phyloP scores from a whole-genome alignment of 2,329 filamentous ascomycete genomes.

The Clonostachys byssicola region DNA sequence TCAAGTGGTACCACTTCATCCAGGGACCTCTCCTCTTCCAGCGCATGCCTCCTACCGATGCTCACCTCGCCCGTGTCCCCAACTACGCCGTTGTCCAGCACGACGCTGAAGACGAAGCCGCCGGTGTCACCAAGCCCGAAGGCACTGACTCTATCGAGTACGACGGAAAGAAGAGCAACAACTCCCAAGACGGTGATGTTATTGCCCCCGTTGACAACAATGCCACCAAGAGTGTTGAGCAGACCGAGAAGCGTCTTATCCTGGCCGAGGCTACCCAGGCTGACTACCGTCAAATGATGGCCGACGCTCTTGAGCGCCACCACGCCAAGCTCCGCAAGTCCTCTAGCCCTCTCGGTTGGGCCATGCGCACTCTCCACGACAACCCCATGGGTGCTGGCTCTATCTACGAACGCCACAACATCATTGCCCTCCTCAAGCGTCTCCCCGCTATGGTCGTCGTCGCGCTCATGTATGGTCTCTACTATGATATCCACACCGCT shows the following conservation, averaged over 20 bases:
- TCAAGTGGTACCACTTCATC: slow-evolving; percentile 61
- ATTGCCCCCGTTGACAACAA: slow-evolving; percentile 24
- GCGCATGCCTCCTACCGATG: slow-evolving; percentile 49
- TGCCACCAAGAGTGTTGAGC: slow-evolving; percentile 16
- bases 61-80: slow-evolving; percentile 50
- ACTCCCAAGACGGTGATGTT: slow-evolving; percentile 38
- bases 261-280: slow-evolving; percentile 41
- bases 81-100: slow-evolving; percentile 77
- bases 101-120: slow-evolving; percentile 39
- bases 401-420: slow-evolving; percentile 71
- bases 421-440: slow-evolving; percentile 58
- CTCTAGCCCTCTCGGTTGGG: slow-evolving; percentile 73
- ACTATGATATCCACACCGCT: slow-evolving; percentile 80
- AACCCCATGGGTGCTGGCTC: slow-evolving; percentile 70
- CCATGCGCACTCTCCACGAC: slow-evolving; percentile 71
- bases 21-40: slow-evolving; percentile 60
- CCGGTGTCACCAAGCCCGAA: slow-evolving; percentile 21
- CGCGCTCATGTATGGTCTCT: slow-evolving; percentile 65
- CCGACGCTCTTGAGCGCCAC: slow-evolving; percentile 51
- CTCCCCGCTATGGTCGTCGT: slow-evolving; percentile 63
- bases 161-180: slow-evolving; percentile 16
- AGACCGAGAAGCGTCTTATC: background rate
- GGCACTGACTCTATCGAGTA: background rate
- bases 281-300: slow-evolving; percentile 57
- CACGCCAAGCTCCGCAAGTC: slow-evolving; percentile 60